Evolutionary conservation across 257 asterid genomes (phyloP).

Genomic region (Osmanthus fragrans): DNA sequence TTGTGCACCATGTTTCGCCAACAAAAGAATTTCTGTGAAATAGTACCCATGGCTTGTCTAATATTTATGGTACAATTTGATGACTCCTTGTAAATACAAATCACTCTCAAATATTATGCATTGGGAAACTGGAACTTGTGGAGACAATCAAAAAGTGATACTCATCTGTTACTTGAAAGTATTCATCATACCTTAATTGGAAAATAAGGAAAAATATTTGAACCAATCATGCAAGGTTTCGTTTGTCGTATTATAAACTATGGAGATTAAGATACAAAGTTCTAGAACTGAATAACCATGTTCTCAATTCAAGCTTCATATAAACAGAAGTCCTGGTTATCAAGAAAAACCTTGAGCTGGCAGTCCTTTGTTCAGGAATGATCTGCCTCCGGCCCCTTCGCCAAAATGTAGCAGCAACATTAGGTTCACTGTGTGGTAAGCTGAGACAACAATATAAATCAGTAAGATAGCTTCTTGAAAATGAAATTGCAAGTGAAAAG

Average conservation of each 20-base stretch:
- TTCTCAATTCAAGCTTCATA: constrained; percentile 15
- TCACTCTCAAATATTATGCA: not conserved
- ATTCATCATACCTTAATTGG: not conserved
- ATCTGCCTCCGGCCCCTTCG: constrained; percentile 90
- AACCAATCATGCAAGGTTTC: not conserved
- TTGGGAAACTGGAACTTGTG: not conserved
- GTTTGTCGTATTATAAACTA: not conserved
- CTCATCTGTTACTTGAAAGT: not conserved
- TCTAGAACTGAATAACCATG: constrained; percentile 9
- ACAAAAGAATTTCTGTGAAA: not conserved
- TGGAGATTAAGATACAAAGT: not conserved
- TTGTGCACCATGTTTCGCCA: not conserved
- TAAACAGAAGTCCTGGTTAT: constrained; percentile 28
- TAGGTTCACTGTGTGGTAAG: constrained; percentile 88
- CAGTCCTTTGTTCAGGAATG: constrained; percentile 88
- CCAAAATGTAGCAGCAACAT: constrained; percentile 91
- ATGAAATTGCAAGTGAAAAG: not conserved
- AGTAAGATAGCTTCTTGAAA: constrained; percentile 17
- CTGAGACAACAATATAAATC: constrained; percentile 50
- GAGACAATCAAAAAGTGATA: constrained; percentile 4
- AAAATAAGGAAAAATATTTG: constrained; percentile 1
- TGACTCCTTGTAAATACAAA: not conserved
- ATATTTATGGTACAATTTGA: not conserved
- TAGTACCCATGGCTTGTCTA: not conserved
- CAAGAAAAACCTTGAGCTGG: constrained; percentile 82